A percentile compares a stretch with the other conserved stretches of the same genome.
Evolutionary conservation across 768 basidiomycete genomes (phyloP).

Genomic region (Russula ochroleuca): DNA sequence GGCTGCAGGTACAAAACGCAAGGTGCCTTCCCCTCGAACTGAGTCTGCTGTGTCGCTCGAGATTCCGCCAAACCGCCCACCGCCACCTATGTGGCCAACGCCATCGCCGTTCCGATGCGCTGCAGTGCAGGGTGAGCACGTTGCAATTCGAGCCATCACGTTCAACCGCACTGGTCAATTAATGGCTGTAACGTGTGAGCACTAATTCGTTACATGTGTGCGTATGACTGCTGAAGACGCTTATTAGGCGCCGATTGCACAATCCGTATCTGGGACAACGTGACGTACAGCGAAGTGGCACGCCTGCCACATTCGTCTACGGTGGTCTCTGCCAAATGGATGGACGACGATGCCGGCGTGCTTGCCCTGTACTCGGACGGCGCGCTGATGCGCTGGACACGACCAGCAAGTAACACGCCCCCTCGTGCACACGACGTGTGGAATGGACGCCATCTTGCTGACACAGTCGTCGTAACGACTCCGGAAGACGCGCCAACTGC

Average conservation of each 20-base stretch:
- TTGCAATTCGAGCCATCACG: conserved; percentile 45
- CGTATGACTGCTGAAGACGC: conserved; percentile 5
- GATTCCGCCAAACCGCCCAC: conserved; percentile 32
- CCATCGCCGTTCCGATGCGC: conserved; percentile 39
- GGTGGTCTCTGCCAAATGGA: conserved; percentile 52
- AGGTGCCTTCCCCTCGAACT: conserved; percentile 22
- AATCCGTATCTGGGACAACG: conserved; percentile 55
- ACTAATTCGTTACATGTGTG: background rate
- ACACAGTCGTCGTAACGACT: conserved; percentile 7
- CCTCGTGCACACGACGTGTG: conserved; percentile 24
- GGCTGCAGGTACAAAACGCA: conserved; percentile 23
- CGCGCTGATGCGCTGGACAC: conserved; percentile 58
- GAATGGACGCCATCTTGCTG: conserved; percentile 21
- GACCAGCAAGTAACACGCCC: conserved; percentile 41
- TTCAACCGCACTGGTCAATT: conserved; percentile 52
- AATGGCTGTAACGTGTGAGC: conserved; percentile 58
- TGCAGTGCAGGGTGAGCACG: conserved; percentile 44
- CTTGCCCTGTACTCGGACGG: conserved; percentile 43
- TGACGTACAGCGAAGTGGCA: conserved; percentile 47
- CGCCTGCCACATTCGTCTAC: conserved; percentile 50
- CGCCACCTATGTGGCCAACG: conserved; percentile 47
- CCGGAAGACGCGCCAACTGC: conserved; percentile 27
- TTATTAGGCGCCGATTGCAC: conserved; percentile 56
- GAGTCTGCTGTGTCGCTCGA: conserved; percentile 10
- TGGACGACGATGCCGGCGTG: conserved; percentile 33